Base-by-base conservation (phyloP, 495 filamentous ascomycete species). In the Thozetella sp. region DNA sequence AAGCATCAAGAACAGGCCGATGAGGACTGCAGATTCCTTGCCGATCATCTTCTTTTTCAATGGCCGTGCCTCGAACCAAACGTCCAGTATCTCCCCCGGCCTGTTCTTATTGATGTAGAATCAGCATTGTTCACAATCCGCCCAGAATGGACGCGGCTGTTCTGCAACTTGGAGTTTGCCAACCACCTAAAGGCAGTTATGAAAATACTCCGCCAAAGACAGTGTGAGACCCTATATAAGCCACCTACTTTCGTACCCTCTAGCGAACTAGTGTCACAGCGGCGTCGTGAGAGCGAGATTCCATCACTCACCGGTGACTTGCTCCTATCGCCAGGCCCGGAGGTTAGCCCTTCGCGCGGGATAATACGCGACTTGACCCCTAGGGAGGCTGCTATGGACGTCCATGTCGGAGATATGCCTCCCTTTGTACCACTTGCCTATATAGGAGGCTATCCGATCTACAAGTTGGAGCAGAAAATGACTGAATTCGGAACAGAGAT, bases 111-210 rank as follows among this genome's bases (percentile, higher is more conserved):
- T 10, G 59, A 83, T 56, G 24, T 65, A 30, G 54, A 53, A 2
- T 20, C 58, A 2, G 78, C 80, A 0, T 22, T 83, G n/a, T 62
- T 77, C 2, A 60, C 56, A 1, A 63, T 86, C 20, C 30, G 57
- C 10, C 69, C 74, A 1, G 82, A 86, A 56, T 87, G 84, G 84
- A 37, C 62, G 26, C 74, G 80, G 0, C 59, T 80, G 26, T 74
- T 67, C 25, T 65, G 71, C 15, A 87, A 87, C 55, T 50, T 69
- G 11, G 69, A 79, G 51, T 62, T 87, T 1, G 72, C 69, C 1
- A 19, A 63, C 3, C 80, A 84, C 59, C 34, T 86, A 19, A 22
- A 64, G 11, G 20, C 63, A 48, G 76, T 79, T 0, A 80, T 84
- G 56, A 25, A 37, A 2, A 51, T 81, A 15, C 54, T 85, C 15